Evolutionary conservation across 2,329 filamentous ascomycete species (phyloP).

Genomic region (Monilinia laxa): DNA sequence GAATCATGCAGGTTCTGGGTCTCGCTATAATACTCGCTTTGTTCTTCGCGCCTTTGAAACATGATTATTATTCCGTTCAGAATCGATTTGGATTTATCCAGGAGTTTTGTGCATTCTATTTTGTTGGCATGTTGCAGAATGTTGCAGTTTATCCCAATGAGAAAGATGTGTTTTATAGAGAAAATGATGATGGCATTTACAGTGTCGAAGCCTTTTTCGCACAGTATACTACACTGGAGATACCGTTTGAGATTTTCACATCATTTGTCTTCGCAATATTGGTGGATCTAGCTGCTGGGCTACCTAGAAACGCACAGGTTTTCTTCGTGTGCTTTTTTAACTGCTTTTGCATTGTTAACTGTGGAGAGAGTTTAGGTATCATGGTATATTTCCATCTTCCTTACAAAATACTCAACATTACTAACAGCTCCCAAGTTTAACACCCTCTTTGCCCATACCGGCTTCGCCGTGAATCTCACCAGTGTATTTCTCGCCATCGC

Average conservation of each 20-base stretch:
- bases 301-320: slow-evolving; percentile 61
- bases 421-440: slow-evolving; percentile 55
- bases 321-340: slow-evolving; percentile 68
- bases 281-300: slow-evolving; percentile 61
- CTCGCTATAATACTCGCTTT: slow-evolving; percentile 62
- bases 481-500: slow-evolving; percentile 68
- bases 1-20: slow-evolving; percentile 65
- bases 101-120: slow-evolving; percentile 69
- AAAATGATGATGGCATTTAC: slow-evolving; percentile 73
- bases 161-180: slow-evolving; percentile 73
- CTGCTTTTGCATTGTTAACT: slow-evolving; percentile 70
- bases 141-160: slow-evolving; percentile 72
- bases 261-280: slow-evolving; percentile 65
- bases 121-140: slow-evolving; percentile 77
- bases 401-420: not conserved
- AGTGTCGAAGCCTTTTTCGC: slow-evolving; percentile 68
- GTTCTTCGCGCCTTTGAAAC: slow-evolving; percentile 70
- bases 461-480: slow-evolving; percentile 73
- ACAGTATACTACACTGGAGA: slow-evolving; percentile 67
- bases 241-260: slow-evolving; percentile 68
- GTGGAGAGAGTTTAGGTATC: slow-evolving; percentile 74
- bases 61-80: slow-evolving; percentile 69
- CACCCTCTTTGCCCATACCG: slow-evolving; percentile 70
- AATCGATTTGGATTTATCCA: slow-evolving; percentile 73
- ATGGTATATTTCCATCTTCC: slow-evolving; percentile 45